Evolutionary conservation across 2,329 filamentous ascomycete species (phyloP).

Genomic region (Lojkania enalia): DNA sequence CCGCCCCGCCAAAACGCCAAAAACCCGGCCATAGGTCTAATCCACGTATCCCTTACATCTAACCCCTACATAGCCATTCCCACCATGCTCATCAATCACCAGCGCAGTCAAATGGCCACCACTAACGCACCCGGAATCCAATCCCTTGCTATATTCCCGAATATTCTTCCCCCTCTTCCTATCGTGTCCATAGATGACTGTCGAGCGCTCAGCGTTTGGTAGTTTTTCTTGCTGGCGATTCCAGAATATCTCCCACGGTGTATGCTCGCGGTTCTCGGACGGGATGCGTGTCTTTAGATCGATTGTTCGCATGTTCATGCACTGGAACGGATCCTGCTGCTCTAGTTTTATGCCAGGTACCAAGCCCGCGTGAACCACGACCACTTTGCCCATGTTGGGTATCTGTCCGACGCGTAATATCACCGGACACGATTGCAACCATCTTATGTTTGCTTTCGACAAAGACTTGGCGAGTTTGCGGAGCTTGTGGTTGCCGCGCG

Average conservation of each 20-base stretch:
- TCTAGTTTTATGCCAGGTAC: constrained; percentile 73
- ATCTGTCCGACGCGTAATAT: constrained; percentile 73
- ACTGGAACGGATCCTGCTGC: constrained; percentile 74
- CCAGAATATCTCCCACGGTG: constrained; percentile 69
- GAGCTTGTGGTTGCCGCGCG: constrained; percentile 45
- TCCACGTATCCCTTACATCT: constrained; percentile 44
- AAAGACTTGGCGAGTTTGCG: constrained; percentile 61
- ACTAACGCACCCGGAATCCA: constrained; percentile 81
- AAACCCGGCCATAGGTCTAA: constrained; percentile 5
- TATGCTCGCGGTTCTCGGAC: constrained; percentile 56
- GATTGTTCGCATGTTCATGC: constrained; percentile 91
- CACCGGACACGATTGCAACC: constrained; percentile 73
- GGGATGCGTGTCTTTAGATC: constrained; percentile 64
- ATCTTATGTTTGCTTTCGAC: constrained; percentile 64
- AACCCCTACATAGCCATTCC: constrained; percentile 42
- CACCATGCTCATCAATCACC: constrained; percentile 64
- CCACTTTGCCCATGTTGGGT: constrained; percentile 62
- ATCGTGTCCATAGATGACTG: constrained; percentile 88
- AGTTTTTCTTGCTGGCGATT: constrained; percentile 47
- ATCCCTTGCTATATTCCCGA: constrained; percentile 73
- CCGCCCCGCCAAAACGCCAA: neutral
- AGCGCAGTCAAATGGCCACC: constrained; percentile 77
- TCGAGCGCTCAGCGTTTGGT: constrained; percentile 53
- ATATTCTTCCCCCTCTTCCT: constrained; percentile 70
- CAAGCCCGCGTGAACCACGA: constrained; percentile 84